Percentiles rank a stretch among this genome's conserved stretches.
phyloP scores from a whole-genome alignment of 768 basidiomycete species.

The Cyclocybe cylindracea region DNA sequence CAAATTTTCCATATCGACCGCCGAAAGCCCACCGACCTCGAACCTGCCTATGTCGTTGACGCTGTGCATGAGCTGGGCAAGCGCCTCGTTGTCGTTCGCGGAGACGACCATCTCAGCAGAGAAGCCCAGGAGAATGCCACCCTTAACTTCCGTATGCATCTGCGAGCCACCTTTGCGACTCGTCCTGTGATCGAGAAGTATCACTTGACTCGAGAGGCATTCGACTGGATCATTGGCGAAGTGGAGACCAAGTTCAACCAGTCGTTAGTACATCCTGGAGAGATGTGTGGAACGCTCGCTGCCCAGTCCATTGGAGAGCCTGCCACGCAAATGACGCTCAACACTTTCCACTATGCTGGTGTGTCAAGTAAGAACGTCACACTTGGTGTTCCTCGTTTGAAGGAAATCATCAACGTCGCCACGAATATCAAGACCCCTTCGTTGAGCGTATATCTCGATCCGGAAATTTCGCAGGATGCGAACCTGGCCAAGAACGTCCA shows the following conservation, averaged over 20 bases:
- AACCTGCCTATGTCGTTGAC: conserved; percentile 85
- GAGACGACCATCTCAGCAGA: conserved; percentile 69
- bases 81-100: conserved; percentile 86
- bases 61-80: conserved; percentile 72
- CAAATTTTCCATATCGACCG: conserved; percentile 98
- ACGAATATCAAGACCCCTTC: conserved; percentile 99
- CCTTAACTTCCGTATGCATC: conserved; percentile 89
- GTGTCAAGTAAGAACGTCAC: conserved; percentile 99
- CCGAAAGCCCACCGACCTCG: conserved; percentile 90
- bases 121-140: conserved; percentile 90
- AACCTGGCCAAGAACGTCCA: conserved; percentile 82
- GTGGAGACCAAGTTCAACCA: conserved; percentile 96
- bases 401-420: conserved; percentile 99
- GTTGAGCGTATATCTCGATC: conserved; percentile 85
- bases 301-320: conserved; percentile 99
- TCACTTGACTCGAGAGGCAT: conserved; percentile 90
- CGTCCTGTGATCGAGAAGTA: conserved; percentile 86
- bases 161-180: conserved; percentile 85
- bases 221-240: conserved; percentile 97
- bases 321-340: conserved; percentile 99
- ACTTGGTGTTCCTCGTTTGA: conserved; percentile 97
- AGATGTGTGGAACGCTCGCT: conserved; percentile 98
- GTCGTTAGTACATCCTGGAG: conserved; percentile 89
- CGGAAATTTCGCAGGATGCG: conserved; percentile 61
- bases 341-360: conserved; percentile 99